Percentiles rank a stretch among this genome's conserved stretches.
Conservation (phyloP, 148 eudicot genomes). For the Chenopodium suecicum region DNA sequence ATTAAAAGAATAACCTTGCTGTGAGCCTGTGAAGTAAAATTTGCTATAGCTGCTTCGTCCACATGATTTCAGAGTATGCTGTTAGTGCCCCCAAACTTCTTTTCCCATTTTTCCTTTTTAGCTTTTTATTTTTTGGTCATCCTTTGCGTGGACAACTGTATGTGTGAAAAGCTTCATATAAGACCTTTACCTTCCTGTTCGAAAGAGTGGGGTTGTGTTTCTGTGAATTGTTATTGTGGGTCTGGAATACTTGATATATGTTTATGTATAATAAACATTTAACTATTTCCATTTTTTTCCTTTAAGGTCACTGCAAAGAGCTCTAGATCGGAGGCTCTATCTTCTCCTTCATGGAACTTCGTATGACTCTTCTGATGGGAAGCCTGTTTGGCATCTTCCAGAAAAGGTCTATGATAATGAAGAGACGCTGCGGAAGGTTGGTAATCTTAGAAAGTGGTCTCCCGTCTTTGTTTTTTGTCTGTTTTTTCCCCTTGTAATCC, state of each 20-base stretch:
- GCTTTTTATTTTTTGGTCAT: not conserved
- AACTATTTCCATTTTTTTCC: not conserved
- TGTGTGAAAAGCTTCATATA: not conserved
- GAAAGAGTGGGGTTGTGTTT: too few relatives aligned
- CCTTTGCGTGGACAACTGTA: not conserved
- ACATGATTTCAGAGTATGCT: not conserved
- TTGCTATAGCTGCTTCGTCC: not conserved
- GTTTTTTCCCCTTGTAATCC: constrained; percentile 6
- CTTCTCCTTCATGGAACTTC: constrained; percentile 71
- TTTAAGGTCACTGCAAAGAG: constrained; percentile 88
- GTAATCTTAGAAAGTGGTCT: constrained; percentile 26
- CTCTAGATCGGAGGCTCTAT: constrained; percentile 89
- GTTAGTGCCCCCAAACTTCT: not conserved
- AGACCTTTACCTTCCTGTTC: not conserved
- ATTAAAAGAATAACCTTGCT: too few relatives aligned
- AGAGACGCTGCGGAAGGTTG: constrained; percentile 80
- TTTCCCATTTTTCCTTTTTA: not conserved
- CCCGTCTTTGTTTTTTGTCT: not conserved
- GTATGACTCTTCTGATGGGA: constrained; percentile 49
- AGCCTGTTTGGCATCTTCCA: constrained; percentile 91
- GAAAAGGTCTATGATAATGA: constrained; percentile 83
- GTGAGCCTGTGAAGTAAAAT: too few relatives aligned
- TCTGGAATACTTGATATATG: not conserved
- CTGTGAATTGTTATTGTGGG: not conserved
- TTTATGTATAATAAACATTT: not conserved